phyloP scores from a whole-genome alignment of 805 yeast species.

The Citeromyces matritensis region DNA sequence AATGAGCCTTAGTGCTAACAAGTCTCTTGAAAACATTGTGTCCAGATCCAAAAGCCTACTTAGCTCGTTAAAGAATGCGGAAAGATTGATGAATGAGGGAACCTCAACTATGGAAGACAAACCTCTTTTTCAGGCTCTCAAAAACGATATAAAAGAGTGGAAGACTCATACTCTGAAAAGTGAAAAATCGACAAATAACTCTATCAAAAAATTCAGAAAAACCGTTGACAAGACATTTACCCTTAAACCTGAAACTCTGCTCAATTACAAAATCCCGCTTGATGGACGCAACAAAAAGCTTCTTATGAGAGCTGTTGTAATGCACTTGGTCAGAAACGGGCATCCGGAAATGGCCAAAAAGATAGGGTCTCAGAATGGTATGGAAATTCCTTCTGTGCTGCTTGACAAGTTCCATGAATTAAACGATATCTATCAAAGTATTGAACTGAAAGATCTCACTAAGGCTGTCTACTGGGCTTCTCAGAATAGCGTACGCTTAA shows the following conservation, averaged over 20 bases:
- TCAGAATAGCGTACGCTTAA: slow-evolving; percentile 10
- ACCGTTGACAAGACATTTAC: slow-evolving; percentile 11
- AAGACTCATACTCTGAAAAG: slow-evolving; percentile 15
- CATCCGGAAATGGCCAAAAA: slow-evolving; percentile 12
- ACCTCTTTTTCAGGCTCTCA: slow-evolving; percentile 3
- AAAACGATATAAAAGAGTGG: slow-evolving; percentile 5
- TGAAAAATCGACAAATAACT: slow-evolving; percentile 10
- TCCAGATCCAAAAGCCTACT: slow-evolving; percentile 13
- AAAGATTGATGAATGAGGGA: slow-evolving; percentile 8
- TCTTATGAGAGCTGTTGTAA: slow-evolving; percentile 12
- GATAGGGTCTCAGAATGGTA: slow-evolving; percentile 14
- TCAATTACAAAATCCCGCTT: slow-evolving; percentile 10
- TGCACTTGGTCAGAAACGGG: slow-evolving; percentile 16
- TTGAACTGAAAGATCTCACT: slow-evolving; percentile 16
- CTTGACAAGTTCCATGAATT: slow-evolving; percentile 22
- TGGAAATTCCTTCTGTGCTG: slow-evolving; percentile 10
- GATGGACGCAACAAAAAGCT: slow-evolving; percentile 4
- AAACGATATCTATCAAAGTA: slow-evolving; percentile 22
- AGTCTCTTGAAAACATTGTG: slow-evolving; percentile 13
- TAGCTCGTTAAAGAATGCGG: slow-evolving; percentile 9
- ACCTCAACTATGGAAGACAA: slow-evolving; percentile 3
- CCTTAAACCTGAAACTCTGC: slow-evolving; percentile 10
- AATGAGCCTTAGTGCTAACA: slow-evolving; percentile 10
- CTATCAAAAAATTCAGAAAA: slow-evolving; percentile 12
- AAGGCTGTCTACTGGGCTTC: slow-evolving; percentile 37